These are phyloP conservation scores for Pleurostoma richardsiae DNA, from an alignment of 2,329 filamentous ascomycete genomes.

Conservation along the genomic window DNA sequence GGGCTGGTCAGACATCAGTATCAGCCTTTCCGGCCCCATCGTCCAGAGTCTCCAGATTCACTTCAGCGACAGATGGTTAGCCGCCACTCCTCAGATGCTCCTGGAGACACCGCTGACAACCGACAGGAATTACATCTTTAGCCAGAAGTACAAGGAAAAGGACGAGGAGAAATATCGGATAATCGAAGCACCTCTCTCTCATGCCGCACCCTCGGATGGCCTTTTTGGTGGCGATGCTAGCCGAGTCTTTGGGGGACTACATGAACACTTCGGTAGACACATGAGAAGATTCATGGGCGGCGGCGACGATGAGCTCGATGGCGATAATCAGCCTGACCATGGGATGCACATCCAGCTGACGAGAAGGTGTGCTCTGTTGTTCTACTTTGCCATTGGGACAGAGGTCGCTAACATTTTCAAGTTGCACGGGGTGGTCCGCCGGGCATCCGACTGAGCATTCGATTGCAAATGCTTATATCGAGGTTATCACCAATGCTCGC, in stretches of 20 bases:
- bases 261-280: constrained; percentile 28
- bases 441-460: constrained; percentile 61
- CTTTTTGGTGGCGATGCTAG: constrained; percentile 14
- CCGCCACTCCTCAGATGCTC: neutral
- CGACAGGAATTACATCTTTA: constrained; percentile 73
- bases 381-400: neutral
- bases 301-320: constrained; percentile 17
- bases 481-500: constrained; percentile 61
- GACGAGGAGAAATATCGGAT: constrained; percentile 45
- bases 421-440: constrained; percentile 45
- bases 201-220: constrained; percentile 13
- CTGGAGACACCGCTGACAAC: constrained; percentile 6
- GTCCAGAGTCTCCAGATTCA: constrained; percentile 71
- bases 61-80: constrained; percentile 75
- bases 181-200: constrained; percentile 12
- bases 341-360: constrained; percentile 43
- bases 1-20: constrained; percentile 86
- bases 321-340: constrained; percentile 10
- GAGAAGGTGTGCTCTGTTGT: constrained; percentile 33
- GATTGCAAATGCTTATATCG: constrained; percentile 79
- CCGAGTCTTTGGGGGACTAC: constrained; percentile 19
- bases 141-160: constrained; percentile 66
- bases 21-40: constrained; percentile 70
- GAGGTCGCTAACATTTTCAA: constrained; percentile 14
- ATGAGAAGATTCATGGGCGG: constrained; percentile 32